Percentiles rank a stretch among this genome's conserved stretches.
These are phyloP conservation scores for Dichotomopilus funicola DNA, from an alignment of 2,329 filamentous ascomycete species.

Conservation along the genomic window DNA sequence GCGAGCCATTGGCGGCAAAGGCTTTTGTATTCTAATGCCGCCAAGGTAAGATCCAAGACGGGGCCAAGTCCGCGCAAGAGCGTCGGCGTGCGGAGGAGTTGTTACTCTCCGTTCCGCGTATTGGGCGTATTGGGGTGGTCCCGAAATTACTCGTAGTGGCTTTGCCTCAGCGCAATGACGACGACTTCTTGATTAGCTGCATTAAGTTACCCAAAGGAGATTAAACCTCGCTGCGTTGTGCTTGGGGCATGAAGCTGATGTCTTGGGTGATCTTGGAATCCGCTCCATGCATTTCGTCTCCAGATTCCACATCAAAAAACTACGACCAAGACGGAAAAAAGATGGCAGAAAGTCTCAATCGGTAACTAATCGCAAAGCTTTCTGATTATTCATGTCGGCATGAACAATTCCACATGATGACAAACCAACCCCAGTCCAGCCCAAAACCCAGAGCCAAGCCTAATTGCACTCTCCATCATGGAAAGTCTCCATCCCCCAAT, in stretches of 20 bases:
- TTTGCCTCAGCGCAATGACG: slow-evolving; percentile 11
- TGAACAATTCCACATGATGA: slow-evolving; percentile 7
- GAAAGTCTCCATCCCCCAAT: too few relatives aligned
- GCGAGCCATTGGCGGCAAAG: too few relatives aligned
- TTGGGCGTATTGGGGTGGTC: not conserved
- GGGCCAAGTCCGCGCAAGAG: not conserved
- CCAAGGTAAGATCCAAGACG: not conserved
- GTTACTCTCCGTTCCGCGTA: slow-evolving; percentile 5
- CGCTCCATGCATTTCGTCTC: not conserved
- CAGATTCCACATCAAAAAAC: not conserved
- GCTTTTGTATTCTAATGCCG: not conserved
- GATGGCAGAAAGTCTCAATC: not conserved
- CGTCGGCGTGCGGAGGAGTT: too few relatives aligned
- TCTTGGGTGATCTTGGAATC: not conserved
- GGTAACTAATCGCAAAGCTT: too few relatives aligned
- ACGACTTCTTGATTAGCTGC: not conserved
- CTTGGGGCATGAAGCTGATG: not conserved
- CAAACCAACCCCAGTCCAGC: not conserved
- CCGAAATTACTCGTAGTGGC: slow-evolving; percentile 13
- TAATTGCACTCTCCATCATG: too few relatives aligned
- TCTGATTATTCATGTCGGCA: slow-evolving; percentile 5
- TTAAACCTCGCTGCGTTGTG: not conserved
- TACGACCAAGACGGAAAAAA: not conserved
- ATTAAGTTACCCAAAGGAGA: not conserved
- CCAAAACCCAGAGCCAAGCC: too few relatives aligned